These are phyloP conservation scores for Adansonia grandidieri DNA, from an alignment of 441 rosid genomes.

Conservation along the genomic window DNA sequence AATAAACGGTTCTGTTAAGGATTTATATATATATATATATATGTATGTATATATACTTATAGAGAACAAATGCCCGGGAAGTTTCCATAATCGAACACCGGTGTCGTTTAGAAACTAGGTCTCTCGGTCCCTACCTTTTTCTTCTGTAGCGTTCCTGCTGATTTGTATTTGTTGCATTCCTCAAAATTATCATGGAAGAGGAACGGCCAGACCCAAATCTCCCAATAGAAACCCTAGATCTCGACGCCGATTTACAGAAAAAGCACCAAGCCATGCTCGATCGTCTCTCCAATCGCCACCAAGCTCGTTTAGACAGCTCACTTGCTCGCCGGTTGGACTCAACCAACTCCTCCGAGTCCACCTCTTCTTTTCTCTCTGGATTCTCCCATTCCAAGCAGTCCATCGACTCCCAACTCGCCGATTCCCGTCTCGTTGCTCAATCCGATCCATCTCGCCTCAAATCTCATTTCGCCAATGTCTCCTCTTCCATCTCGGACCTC, in stretches of 20 bases:
- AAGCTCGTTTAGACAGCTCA: slow-evolving; percentile 44
- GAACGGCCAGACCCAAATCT: slow-evolving; percentile 26
- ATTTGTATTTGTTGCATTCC: background rate
- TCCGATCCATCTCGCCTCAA: slow-evolving; percentile 48
- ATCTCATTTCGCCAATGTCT: slow-evolving; percentile 55
- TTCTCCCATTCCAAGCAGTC: slow-evolving; percentile 58
- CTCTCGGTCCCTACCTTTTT: background rate
- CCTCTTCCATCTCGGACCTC: slow-evolving; percentile 62
- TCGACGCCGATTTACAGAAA: slow-evolving; percentile 46
- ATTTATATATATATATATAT: no score
- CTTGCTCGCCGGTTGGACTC: slow-evolving; percentile 36
- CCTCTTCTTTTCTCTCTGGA: slow-evolving; percentile 63
- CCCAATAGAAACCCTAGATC: slow-evolving; percentile 30
- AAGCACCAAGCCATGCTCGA: slow-evolving; percentile 80
- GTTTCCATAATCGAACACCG: background rate
- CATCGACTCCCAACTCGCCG: slow-evolving; percentile 58
- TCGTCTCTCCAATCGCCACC: slow-evolving; percentile 76
- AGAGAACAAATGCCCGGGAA: slow-evolving; percentile 1
- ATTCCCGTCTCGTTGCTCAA: slow-evolving; percentile 36
- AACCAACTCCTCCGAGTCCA: slow-evolving; percentile 38
- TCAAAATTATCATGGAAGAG: slow-evolving; percentile 42
- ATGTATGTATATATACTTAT: no score
- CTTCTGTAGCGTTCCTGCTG: background rate
- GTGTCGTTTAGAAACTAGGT: background rate
- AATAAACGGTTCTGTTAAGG: background rate